phyloP scores from a whole-genome alignment of 148 eudicot species.

The Pharnaceum exiguum region DNA sequence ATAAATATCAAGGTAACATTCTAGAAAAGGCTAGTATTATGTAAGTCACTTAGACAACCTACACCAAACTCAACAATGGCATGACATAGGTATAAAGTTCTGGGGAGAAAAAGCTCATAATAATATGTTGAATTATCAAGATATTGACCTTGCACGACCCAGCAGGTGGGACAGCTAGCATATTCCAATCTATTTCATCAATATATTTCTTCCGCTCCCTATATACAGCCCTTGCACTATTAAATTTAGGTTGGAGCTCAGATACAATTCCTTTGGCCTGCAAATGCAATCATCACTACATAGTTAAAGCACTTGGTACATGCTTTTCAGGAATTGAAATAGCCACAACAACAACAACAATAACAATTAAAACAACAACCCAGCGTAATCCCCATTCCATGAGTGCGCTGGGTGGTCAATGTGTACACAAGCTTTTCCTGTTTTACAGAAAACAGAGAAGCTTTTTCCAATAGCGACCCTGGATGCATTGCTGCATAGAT shows the following conservation, averaged over 20 bases:
- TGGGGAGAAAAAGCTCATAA: background rate
- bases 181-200: slow-evolving; percentile 98
- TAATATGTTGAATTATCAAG: background rate
- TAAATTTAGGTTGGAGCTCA: slow-evolving; percentile 90
- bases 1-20: no score
- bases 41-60: no score
- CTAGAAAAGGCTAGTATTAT: no score
- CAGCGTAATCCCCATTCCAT: no score
- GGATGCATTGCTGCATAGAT: no score
- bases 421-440: no score
- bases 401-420: no score
- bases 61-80: background rate
- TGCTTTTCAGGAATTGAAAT: background rate
- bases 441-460: no score
- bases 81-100: background rate
- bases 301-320: background rate
- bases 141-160: slow-evolving; percentile 82
- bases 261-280: slow-evolving; percentile 97
- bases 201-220: slow-evolving; percentile 82
- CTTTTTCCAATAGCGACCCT: no score
- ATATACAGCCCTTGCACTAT: slow-evolving; percentile 97
- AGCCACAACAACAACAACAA: background rate
- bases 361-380: no score
- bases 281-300: slow-evolving; percentile 24
- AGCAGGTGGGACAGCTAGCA: slow-evolving; percentile 91